Evolutionary conservation across 2,329 filamentous ascomycete species (phyloP).

Genomic region (Phialemoniopsis sp.): DNA sequence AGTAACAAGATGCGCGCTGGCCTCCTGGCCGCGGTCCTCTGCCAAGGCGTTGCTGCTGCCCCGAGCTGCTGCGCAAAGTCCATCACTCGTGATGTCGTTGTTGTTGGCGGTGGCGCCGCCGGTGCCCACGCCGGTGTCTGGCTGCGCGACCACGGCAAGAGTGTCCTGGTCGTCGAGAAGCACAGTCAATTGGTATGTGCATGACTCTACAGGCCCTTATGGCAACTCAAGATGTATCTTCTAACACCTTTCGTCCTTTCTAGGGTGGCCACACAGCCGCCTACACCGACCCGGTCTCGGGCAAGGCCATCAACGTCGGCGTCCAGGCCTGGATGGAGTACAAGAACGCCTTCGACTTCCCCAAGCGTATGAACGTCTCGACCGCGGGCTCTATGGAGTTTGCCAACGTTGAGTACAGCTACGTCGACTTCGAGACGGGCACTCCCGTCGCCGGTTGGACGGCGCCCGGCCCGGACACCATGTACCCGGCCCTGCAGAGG

Average conservation of each 20-base stretch:
- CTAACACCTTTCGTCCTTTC: neutral
- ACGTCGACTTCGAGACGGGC: slow-evolving; percentile 25
- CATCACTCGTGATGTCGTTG: slow-evolving; percentile 5
- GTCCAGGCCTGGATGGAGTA: slow-evolving; percentile 20
- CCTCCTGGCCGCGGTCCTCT: neutral
- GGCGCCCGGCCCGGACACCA: slow-evolving; percentile 3
- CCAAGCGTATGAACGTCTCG: slow-evolving; percentile 22
- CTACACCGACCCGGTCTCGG: slow-evolving; percentile 19
- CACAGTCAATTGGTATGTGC: slow-evolving; percentile 6
- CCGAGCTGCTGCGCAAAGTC: neutral
- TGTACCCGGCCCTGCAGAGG: slow-evolving; percentile 4
- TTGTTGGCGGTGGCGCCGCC: slow-evolving; percentile 9
- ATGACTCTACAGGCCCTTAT: neutral
- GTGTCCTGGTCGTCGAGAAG: slow-evolving; percentile 9
- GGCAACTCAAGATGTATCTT: neutral
- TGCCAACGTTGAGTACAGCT: slow-evolving; percentile 8
- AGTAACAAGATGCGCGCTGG: neutral
- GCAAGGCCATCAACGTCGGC: slow-evolving; percentile 12
- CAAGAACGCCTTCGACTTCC: slow-evolving; percentile 23
- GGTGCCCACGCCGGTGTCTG: slow-evolving; percentile 8
- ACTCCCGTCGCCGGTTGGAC: slow-evolving; percentile 7
- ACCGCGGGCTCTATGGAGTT: slow-evolving; percentile 20
- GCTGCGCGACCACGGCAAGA: slow-evolving; percentile 5
- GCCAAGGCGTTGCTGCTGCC: neutral
- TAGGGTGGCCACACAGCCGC: slow-evolving; percentile 26